phyloP scores from a whole-genome alignment of 2,329 filamentous ascomycete species.

The Penicillium olsonii region DNA sequence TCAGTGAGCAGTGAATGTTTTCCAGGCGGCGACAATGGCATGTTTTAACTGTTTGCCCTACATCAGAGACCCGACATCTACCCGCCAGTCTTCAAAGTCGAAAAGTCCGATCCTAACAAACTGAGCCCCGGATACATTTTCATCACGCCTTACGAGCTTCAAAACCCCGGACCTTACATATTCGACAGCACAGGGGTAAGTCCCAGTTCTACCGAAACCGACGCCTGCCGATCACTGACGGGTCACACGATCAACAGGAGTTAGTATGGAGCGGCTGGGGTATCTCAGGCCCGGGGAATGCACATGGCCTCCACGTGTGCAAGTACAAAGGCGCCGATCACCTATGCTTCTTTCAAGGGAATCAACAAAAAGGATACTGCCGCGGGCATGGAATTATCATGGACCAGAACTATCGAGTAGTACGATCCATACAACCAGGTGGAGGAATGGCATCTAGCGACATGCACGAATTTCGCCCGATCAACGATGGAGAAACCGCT shows the following conservation, averaged over 20 bases:
- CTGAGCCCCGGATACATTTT: slow-evolving; percentile 54
- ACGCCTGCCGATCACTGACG: slow-evolving; percentile 14
- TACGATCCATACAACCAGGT: slow-evolving; percentile 47
- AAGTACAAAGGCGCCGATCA: slow-evolving; percentile 51
- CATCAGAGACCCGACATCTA: slow-evolving; percentile 42
- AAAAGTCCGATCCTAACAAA: slow-evolving; percentile 30
- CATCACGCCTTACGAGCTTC: slow-evolving; percentile 51
- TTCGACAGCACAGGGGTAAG: slow-evolving; percentile 53
- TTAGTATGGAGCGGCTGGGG: slow-evolving; percentile 55
- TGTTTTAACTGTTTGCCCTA: not conserved
- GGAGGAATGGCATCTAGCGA: slow-evolving; percentile 48
- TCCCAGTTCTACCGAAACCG: not conserved
- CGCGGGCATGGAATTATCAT: slow-evolving; percentile 56
- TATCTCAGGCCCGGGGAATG: slow-evolving; percentile 50
- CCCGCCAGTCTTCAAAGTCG: slow-evolving; percentile 37
- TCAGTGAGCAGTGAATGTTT: slow-evolving; percentile 31
- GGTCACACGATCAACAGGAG: slow-evolving; percentile 32
- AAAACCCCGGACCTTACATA: slow-evolving; percentile 54
- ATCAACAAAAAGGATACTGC: slow-evolving; percentile 54
- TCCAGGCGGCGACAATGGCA: not conserved
- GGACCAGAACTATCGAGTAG: slow-evolving; percentile 52
- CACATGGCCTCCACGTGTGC: slow-evolving; percentile 52
- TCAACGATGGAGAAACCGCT: slow-evolving; percentile 46
- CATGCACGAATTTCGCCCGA: slow-evolving; percentile 56
- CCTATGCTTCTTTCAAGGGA: slow-evolving; percentile 55